Conservation (phyloP, 768 basidiomycete species). For the Austroboletus eburneus region DNA sequence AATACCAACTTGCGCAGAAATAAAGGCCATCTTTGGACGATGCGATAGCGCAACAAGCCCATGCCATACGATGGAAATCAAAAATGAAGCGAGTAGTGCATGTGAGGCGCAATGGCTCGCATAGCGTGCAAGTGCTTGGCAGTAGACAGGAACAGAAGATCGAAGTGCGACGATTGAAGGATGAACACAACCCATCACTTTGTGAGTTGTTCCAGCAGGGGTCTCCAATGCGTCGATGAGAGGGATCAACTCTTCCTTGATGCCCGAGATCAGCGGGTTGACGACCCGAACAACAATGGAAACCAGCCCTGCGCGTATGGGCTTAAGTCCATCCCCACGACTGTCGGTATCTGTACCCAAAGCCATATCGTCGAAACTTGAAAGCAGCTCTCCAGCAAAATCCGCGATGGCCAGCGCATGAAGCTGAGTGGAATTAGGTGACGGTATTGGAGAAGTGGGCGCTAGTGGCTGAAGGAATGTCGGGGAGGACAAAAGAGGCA, state of each 20-base stretch:
- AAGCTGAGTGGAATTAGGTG: constrained; percentile 61
- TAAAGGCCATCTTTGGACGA: constrained; percentile 44
- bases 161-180: constrained; percentile 60
- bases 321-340: constrained; percentile 65
- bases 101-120: constrained; percentile 53
- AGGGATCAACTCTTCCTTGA: constrained; percentile 58
- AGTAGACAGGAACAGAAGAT: constrained; percentile 57
- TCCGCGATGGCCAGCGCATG: constrained; percentile 66
- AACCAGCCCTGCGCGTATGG: constrained; percentile 64
- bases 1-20: constrained; percentile 33
- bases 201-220: constrained; percentile 30
- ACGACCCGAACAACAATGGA: constrained; percentile 65
- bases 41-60: constrained; percentile 67
- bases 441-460: constrained; percentile 47
- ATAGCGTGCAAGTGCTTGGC: constrained; percentile 53
- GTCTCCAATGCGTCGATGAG: constrained; percentile 61
- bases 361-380: constrained; percentile 61
- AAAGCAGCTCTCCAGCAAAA: constrained; percentile 72
- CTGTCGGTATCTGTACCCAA: constrained; percentile 58
- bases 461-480: constrained; percentile 51
- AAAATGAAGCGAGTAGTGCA: constrained; percentile 58
- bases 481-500: constrained; percentile 63
- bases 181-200: constrained; percentile 34
- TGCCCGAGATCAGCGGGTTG: constrained; percentile 56
- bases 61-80: constrained; percentile 74